These are phyloP conservation scores for Papiliotrema nemorosa DNA, from an alignment of 1,284 basidiomycete species.

Conservation along the genomic window DNA sequence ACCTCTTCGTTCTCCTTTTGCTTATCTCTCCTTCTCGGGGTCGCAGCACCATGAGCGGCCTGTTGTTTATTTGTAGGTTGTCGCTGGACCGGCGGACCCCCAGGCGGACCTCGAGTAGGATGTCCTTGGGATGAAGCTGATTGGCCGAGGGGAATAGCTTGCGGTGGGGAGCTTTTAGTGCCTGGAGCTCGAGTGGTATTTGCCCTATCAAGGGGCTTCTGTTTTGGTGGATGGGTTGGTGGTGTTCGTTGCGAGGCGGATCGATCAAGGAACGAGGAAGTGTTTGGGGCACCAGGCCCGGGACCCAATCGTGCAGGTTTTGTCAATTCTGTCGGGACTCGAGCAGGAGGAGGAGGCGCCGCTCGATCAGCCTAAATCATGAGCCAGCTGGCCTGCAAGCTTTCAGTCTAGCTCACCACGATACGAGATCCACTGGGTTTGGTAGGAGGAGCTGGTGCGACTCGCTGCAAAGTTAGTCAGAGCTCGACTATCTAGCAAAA, in stretches of 20 bases:
- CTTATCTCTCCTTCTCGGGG: constrained; percentile 79
- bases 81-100: constrained; percentile 25
- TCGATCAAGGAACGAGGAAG: constrained; percentile 38
- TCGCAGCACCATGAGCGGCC: constrained; percentile 52
- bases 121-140: constrained; percentile 35
- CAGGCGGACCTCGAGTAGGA: constrained; percentile 19
- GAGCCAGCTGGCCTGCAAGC: neutral
- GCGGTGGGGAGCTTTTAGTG: constrained; percentile 21
- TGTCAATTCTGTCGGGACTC: constrained; percentile 24
- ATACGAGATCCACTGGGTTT: constrained; percentile 20
- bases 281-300: constrained; percentile 18
- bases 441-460: constrained; percentile 36
- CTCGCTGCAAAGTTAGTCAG: constrained; percentile 18
- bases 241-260: constrained; percentile 46
- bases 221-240: constrained; percentile 28
- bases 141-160: constrained; percentile 30
- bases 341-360: constrained; percentile 26
- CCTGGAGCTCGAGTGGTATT: constrained; percentile 51
- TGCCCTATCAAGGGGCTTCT: constrained; percentile 43
- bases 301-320: constrained; percentile 19
- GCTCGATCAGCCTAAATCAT: constrained; percentile 24
- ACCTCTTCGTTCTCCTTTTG: constrained; percentile 86
- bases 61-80: constrained; percentile 35
- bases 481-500: neutral
- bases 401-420: constrained; percentile 9